Percentiles rank a stretch among this genome's conserved stretches.
Evolutionary conservation across 78 protist genomes (phyloP).

Genomic region (Monosiga brevicollis): DNA sequence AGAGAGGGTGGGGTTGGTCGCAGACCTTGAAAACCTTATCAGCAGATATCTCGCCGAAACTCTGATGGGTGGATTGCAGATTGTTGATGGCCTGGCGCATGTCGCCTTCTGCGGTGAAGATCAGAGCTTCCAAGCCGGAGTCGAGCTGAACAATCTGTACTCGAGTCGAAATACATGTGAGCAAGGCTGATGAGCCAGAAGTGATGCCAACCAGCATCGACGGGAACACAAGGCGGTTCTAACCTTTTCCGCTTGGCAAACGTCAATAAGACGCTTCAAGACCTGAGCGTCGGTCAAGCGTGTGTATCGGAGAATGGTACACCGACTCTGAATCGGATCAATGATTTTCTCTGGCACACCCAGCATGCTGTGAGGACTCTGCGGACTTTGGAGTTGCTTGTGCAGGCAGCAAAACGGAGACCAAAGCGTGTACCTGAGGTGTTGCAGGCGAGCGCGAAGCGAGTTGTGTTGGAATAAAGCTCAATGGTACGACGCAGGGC

Average conservation of each 20-base stretch:
- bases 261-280: slow-evolving; percentile 41
- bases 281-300: slow-evolving; percentile 60
- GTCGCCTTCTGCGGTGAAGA: slow-evolving; percentile 92
- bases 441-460: slow-evolving; percentile 97
- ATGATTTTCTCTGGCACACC: slow-evolving; percentile 85
- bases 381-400: no score
- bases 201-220: neutral
- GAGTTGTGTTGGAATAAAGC: slow-evolving; percentile 75
- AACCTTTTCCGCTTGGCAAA: slow-evolving; percentile 46
- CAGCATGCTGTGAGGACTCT: no score
- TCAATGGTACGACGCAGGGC: slow-evolving; percentile 97
- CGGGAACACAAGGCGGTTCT: neutral
- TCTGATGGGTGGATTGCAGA: slow-evolving; percentile 84
- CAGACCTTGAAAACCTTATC: slow-evolving; percentile 89
- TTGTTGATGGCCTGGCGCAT: slow-evolving; percentile 90
- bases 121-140: slow-evolving; percentile 75
- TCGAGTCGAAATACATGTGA: neutral
- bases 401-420: no score
- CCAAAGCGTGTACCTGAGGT: no score
- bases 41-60: slow-evolving; percentile 71
- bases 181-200: neutral
- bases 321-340: slow-evolving; percentile 88
- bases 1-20: slow-evolving; percentile 95
- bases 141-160: neutral
- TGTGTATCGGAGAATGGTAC: slow-evolving; percentile 86